Conservation (phyloP, 805 yeast genomes). For the Lipomyces yamadae region DNA sequence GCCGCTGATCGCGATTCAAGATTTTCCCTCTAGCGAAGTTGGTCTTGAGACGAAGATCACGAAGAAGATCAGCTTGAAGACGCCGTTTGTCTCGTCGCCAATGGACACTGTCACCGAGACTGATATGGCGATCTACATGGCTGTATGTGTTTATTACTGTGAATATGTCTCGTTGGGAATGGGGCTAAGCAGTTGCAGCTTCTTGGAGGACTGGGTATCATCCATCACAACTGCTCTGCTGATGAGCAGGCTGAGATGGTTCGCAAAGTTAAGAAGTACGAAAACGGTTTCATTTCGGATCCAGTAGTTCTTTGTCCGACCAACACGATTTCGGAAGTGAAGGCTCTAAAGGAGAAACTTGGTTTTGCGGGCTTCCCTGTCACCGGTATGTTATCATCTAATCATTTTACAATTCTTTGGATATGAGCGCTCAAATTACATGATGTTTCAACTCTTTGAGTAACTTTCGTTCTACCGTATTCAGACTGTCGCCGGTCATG, state of each 20-base stretch:
- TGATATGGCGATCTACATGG: conserved; percentile 98
- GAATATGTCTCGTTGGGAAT: not conserved
- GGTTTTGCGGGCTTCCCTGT: conserved; percentile 99
- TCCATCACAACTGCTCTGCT: conserved; percentile 95
- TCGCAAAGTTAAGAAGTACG: conserved; percentile 91
- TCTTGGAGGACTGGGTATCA: conserved; percentile 97
- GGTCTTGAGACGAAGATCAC: conserved; percentile 84
- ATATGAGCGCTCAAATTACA: conserved; percentile 1
- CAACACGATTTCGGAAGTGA: conserved; percentile 80
- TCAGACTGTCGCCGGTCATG: conserved; percentile 43
- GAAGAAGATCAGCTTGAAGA: conserved; percentile 84
- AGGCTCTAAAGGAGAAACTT: conserved; percentile 64
- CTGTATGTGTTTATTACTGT: conserved; percentile 46
- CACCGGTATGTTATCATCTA: conserved; percentile 87
- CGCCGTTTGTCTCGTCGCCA: conserved; percentile 97
- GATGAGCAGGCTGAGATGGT: conserved; percentile 99
- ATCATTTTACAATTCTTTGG: conserved; percentile 7
- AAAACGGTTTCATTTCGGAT: conserved; percentile 95
- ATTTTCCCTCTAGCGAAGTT: conserved; percentile 81
- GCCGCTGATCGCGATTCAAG: conserved; percentile 32
- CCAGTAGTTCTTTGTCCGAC: conserved; percentile 85
- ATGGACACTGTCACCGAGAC: conserved; percentile 99
- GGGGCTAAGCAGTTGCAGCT: conserved; percentile 46
- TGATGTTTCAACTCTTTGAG: conserved; percentile 45
- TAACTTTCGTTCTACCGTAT: conserved; percentile 99